These are phyloP conservation scores for Suillus lakei DNA, from an alignment of 768 basidiomycete genomes.

Conservation along the genomic window DNA sequence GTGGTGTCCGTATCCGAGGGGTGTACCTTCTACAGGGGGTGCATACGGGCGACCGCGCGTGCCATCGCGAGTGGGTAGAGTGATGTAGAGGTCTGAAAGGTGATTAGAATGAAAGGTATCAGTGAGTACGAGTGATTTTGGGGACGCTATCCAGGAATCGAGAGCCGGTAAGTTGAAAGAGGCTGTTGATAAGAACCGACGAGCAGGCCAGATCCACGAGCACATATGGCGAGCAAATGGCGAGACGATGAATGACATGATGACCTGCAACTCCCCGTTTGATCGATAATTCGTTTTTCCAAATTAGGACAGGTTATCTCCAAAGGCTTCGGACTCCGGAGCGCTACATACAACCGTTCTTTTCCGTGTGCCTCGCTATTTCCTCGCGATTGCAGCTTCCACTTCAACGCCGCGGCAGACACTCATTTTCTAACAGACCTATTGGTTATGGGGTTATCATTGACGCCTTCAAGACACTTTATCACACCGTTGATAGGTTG, in stretches of 20 bases:
- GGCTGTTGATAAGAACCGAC: slow-evolving; percentile 20
- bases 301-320: too few species aligned
- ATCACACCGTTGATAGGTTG: too few species aligned
- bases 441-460: background rate
- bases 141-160: slow-evolving; percentile 58
- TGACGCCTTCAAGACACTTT: background rate
- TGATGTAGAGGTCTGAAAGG: slow-evolving; percentile 66
- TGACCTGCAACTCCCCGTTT: too few species aligned
- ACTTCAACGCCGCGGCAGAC: too few species aligned
- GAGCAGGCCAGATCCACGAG: slow-evolving; percentile 2
- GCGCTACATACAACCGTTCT: too few species aligned
- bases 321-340: too few species aligned
- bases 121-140: slow-evolving; percentile 48
- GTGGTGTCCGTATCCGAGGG: slow-evolving; percentile 67
- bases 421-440: background rate
- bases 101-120: slow-evolving; percentile 61
- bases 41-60: slow-evolving; percentile 44
- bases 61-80: slow-evolving; percentile 76
- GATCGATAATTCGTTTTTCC: slow-evolving; percentile 12
- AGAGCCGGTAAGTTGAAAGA: slow-evolving; percentile 31
- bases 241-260: too few species aligned
- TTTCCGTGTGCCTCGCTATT: slow-evolving; percentile 28
- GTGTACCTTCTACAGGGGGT: slow-evolving; percentile 44
- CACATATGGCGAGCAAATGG: background rate
- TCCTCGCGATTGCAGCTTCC: background rate